These are phyloP conservation scores for Linum lewisii DNA, from an alignment of 345 rosid genomes.

Conservation along the genomic window DNA sequence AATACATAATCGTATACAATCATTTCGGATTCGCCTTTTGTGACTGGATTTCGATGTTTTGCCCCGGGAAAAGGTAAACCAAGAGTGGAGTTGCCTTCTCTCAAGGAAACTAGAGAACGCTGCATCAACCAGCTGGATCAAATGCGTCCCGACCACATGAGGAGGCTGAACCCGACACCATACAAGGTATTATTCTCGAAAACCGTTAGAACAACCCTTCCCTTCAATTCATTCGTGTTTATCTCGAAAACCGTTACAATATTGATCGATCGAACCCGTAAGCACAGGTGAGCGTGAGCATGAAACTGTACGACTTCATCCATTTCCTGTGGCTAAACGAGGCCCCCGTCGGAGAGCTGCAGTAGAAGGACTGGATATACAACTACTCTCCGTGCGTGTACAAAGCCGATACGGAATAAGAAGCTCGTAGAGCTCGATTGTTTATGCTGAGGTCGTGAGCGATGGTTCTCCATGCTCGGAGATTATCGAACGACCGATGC, in stretches of 20 bases:
- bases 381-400: not conserved
- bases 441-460: not conserved
- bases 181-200: conserved; percentile 48
- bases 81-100: conserved; percentile 63
- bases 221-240: not conserved
- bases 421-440: not conserved
- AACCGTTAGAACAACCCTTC: not conserved
- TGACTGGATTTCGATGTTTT: conserved; percentile 1
- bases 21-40: not conserved
- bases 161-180: conserved; percentile 89
- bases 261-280: not conserved
- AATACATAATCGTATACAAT: too few species aligned
- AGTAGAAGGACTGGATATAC: not conserved
- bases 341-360: conserved; percentile 93
- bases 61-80: conserved; percentile 35
- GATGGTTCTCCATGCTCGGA: too few species aligned
- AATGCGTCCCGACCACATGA: conserved; percentile 93
- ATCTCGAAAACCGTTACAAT: not conserved
- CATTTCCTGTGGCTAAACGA: conserved; percentile 97
- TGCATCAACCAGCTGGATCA: conserved; percentile 78
- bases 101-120: conserved; percentile 55
- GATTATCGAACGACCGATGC: too few species aligned
- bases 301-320: conserved; percentile 80
- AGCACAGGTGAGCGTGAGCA: conserved; percentile 78
- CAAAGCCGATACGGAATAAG: not conserved